Base-by-base conservation (phyloP, 768 basidiomycete genomes). In the Phanerochaete sordida region DNA sequence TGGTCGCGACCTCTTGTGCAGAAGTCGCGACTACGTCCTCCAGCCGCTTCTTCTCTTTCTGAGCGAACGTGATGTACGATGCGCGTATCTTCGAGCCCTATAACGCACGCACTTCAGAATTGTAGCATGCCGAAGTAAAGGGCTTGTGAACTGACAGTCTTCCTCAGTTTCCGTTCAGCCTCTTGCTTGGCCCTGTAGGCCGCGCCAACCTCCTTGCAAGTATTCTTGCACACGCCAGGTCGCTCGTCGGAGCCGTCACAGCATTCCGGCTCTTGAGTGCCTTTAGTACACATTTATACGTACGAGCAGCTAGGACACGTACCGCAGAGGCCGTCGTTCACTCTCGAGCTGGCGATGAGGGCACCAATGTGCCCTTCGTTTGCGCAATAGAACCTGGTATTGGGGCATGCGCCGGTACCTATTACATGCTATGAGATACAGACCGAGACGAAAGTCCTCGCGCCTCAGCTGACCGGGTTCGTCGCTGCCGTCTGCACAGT, bases 161-260 rank as follows among this genome's bases (percentile, higher is more conserved):
- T 91, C 39, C 84, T 82, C 39, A 91, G 74, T 75, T 93, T 95
- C 33, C 78, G 77, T 67, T 90, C 87, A n/a, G 83, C 90, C 43
- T 88, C 90, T 30, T 76, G 74, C 69, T 84, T 81, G 73, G 82
- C 84, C 64, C 86, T 77, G 72, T 91, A 84, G 31, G 68, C 83
- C 59, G 84, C 82, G 1, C 95, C 94, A 46, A 91, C 79, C 68
- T 88, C 84, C 49, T 80, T 79, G 71, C 97, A 99, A 2, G 74
- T 75, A 71, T 97, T 86, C 35, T 80, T 74, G 72, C 97, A 99
- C 16, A 88, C 78, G 19, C 93, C 93, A 11, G 83, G 73, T 26
- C 78, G 81, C 75, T 99, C 97, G 73, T 99, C 96, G 0, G 94
- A 93, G 13, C 96, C 96, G 66, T 99, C 96, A 68, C 96, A 99